Conservation (phyloP, 2,329 filamentous ascomycete genomes). For the Aureobasidium musti region DNA sequence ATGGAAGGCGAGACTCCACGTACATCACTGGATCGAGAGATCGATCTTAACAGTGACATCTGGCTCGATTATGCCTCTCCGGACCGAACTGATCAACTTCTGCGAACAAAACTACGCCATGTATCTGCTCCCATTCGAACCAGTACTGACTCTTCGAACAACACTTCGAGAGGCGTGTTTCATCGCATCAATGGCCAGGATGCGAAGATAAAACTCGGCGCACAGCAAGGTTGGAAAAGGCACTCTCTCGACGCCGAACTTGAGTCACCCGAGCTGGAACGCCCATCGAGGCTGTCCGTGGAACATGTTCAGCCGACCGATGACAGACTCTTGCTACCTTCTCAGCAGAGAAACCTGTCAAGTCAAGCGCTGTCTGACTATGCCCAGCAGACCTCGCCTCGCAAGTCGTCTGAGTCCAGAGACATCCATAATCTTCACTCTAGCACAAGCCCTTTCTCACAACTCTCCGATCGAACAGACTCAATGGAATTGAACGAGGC, state of each 20-base stretch:
- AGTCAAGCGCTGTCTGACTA: slow-evolving; percentile 10
- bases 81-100: background rate
- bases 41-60: slow-evolving; percentile 1
- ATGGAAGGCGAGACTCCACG: background rate
- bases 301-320: background rate
- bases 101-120: slow-evolving; percentile 14
- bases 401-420: slow-evolving; percentile 28
- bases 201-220: background rate
- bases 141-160: background rate
- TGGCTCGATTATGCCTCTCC: slow-evolving; percentile 25
- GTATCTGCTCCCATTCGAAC: slow-evolving; percentile 22
- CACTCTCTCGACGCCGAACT: slow-evolving; percentile 28
- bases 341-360: background rate
- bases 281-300: background rate
- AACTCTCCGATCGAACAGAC: slow-evolving; percentile 50
- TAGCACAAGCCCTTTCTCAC: slow-evolving; percentile 30
- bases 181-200: background rate
- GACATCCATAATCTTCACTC: slow-evolving; percentile 28
- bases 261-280: slow-evolving; percentile 27
- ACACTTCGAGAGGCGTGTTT: background rate
- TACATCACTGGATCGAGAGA: background rate
- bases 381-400: slow-evolving; percentile 3
- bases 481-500: slow-evolving; percentile 62
- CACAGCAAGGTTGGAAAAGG: slow-evolving; percentile 26
- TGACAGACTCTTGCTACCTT: background rate